Evolutionary conservation across 1,284 basidiomycete genomes (phyloP).

Genomic region (Stygiomarasmius scandens): DNA sequence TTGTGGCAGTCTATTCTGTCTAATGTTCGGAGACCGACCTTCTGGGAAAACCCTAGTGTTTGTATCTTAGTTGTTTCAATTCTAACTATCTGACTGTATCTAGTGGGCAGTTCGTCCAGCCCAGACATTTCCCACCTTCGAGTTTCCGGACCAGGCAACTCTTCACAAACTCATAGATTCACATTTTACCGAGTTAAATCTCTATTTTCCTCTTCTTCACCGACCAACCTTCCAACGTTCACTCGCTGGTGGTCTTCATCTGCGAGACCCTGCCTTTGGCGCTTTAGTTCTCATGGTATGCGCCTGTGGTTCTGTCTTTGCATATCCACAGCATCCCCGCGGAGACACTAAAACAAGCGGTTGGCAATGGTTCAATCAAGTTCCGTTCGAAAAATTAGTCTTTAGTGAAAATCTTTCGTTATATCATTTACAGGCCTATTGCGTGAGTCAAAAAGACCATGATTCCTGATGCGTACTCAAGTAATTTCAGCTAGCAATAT

Average conservation of each 20-base stretch:
- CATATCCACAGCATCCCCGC: not conserved
- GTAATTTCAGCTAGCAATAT: not conserved
- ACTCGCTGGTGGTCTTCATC: not conserved
- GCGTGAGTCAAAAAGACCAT: not conserved
- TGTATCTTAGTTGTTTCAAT: not conserved
- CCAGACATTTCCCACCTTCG: not conserved
- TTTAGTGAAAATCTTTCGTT: not conserved
- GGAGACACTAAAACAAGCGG: not conserved
- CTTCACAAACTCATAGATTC: not conserved
- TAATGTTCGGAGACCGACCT: not conserved
- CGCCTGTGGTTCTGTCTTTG: slow-evolving; percentile 1
- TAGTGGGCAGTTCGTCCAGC: not conserved
- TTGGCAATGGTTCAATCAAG: not conserved
- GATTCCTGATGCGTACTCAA: no score
- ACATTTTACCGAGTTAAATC: not conserved
- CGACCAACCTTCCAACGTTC: slow-evolving; percentile 3
- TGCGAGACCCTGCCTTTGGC: slow-evolving; percentile 1
- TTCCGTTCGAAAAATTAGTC: not conserved
- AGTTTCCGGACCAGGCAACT: not conserved
- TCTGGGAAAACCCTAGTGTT: not conserved
- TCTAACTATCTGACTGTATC: not conserved
- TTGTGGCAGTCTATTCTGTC: not conserved
- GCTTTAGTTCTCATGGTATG: not conserved
- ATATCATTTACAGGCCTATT: slow-evolving; percentile 4
- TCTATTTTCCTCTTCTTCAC: slow-evolving; percentile 1